Evolutionary conservation across 768 basidiomycete genomes (phyloP), one percentile per base, ranked within the genome.

Genomic region (Dacryopinax spathularia): DNA sequence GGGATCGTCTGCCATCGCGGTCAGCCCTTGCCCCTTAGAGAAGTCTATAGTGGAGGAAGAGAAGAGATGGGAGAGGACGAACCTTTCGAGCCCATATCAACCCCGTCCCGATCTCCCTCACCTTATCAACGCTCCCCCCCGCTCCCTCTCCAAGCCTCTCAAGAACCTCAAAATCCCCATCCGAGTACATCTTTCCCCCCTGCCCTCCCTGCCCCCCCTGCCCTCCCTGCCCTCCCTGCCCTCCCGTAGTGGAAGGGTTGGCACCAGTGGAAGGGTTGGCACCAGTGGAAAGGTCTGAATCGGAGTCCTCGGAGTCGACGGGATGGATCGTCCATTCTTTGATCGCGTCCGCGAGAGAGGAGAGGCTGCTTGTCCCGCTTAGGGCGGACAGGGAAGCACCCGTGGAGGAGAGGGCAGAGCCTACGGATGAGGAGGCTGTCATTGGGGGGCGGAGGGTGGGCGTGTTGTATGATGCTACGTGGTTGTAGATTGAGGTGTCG

Each of bases 41-140:
- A 36, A 16, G 27, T 39, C 10, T 9, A n/a, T 12, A 29, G 12
- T 33, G 16, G 10, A 60, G 33, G n/a, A 61, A 36, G 48, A 43
- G 20, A 31, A n/a, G 27, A 34, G 20, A 27, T 18, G 12, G 10
- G 22, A 31, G 12, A 20, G 10, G 18, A 63, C 77, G 56, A 34
- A 78, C 78, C 74, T 99, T 99, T 70, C 93, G 84, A 3, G 96
- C 96, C 83, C 96, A 86, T 69, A 93, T 81, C 72, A 79, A 77
- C 34, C 83, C 84, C 1, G 84, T 89, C 62, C 87, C 85, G 70
- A 80, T 86, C 73, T 96, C 91, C 72, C 79, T 83, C 56, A 97
- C 94, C 75, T 91, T 93, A 73, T 95, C 86, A 12, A 99, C 96
- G 7, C 92, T 93, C 48, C 96, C 96, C 48, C 94, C 93, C 63